Evolutionary conservation across 495 filamentous ascomycete species (phyloP).

Genomic region (Hypomontagnella monticulosa): DNA sequence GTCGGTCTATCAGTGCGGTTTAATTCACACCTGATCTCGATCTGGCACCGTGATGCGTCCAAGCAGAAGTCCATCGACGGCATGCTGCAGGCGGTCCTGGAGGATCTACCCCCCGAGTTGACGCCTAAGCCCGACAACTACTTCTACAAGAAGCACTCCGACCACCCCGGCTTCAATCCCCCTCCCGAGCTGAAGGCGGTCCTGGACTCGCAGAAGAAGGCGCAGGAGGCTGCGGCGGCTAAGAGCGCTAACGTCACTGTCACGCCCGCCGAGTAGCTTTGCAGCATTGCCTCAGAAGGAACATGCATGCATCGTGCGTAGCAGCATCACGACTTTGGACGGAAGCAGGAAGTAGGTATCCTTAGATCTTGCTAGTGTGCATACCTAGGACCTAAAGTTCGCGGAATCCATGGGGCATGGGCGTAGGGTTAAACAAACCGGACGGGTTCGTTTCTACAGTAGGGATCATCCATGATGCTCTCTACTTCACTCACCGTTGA

Average conservation of each 20-base stretch:
- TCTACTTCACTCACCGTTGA: not conserved
- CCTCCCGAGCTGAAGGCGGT: slow-evolving; percentile 61
- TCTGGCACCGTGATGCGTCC: slow-evolving; percentile 86
- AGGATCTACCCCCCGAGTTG: slow-evolving; percentile 72
- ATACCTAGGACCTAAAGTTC: not conserved
- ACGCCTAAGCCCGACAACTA: slow-evolving; percentile 74
- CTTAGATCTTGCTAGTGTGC: too few species aligned
- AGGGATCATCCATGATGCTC: too few species aligned
- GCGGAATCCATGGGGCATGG: too few species aligned
- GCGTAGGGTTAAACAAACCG: not conserved
- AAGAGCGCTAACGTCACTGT: slow-evolving; percentile 34
- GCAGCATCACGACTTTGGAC: not conserved
- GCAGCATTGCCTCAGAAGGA: not conserved
- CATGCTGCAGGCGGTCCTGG: slow-evolving; percentile 73
- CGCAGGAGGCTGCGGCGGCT: slow-evolving; percentile 50
- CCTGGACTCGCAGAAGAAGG: slow-evolving; percentile 57
- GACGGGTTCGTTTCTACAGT: too few species aligned
- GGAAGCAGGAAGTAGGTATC: not conserved
- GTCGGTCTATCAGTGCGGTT: slow-evolving; percentile 77
- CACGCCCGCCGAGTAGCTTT: slow-evolving; percentile 23
- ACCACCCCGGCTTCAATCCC: slow-evolving; percentile 66
- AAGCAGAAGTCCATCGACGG: slow-evolving; percentile 77
- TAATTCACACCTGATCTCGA: slow-evolving; percentile 78
- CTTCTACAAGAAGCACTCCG: slow-evolving; percentile 70
- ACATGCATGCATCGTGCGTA: too few species aligned